Evolutionary conservation across 495 filamentous ascomycete genomes (phyloP).

Genomic region (Pseudevernia furfuracea): DNA sequence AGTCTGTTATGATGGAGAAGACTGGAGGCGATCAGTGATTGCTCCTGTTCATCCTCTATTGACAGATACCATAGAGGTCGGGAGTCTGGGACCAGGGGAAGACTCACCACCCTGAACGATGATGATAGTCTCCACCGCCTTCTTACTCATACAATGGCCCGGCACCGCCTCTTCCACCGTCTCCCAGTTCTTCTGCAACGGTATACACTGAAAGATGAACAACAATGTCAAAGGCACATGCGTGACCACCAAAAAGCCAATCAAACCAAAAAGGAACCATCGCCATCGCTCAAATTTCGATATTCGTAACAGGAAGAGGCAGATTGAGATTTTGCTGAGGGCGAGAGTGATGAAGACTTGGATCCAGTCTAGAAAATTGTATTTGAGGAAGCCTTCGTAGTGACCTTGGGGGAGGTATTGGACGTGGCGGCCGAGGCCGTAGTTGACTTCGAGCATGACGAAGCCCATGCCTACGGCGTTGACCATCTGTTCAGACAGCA

Average conservation of each 20-base stretch:
- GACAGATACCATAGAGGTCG: background rate
- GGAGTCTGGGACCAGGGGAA: background rate
- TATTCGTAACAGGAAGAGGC: constrained; percentile 40
- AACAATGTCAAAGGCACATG: constrained; percentile 31
- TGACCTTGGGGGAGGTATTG: constrained; percentile 15
- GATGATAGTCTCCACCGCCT: constrained; percentile 16
- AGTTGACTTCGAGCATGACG: constrained; percentile 20
- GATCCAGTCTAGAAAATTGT: constrained; percentile 24
- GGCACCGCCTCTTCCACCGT: background rate
- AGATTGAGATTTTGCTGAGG: constrained; percentile 45
- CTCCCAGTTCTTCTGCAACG: constrained; percentile 32
- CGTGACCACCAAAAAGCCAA: constrained; percentile 31
- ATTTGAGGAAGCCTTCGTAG: constrained; percentile 22
- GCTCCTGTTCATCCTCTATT: background rate
- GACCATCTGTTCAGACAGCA: constrained; percentile 3
- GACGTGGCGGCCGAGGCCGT: constrained; percentile 23
- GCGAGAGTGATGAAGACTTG: constrained; percentile 32
- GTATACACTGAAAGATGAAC: constrained; percentile 33
- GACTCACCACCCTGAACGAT: constrained; percentile 24
- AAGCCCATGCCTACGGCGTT: constrained; percentile 24
- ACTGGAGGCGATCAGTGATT: constrained; percentile 17
- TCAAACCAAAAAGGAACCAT: constrained; percentile 30
- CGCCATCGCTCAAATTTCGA: constrained; percentile 35
- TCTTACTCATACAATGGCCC: constrained; percentile 21
- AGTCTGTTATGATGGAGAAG: constrained; percentile 37